These are phyloP conservation scores for Tuber indicum DNA, from an alignment of 495 filamentous ascomycete species.

Conservation along the genomic window DNA sequence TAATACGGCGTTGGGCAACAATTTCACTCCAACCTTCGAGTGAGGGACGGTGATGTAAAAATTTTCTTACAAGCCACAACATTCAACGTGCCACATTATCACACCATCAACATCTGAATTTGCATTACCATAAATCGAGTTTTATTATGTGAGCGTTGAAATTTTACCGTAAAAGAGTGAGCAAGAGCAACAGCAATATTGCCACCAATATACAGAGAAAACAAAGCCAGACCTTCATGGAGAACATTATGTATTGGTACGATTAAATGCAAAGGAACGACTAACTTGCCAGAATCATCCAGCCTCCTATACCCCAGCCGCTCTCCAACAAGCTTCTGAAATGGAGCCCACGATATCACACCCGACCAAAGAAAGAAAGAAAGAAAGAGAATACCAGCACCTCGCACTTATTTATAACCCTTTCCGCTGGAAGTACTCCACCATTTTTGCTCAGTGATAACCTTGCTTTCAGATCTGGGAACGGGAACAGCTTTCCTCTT, in stretches of 20 bases:
- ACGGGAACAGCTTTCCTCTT: slow-evolving; percentile 19
- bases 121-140: neutral
- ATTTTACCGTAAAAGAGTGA: neutral
- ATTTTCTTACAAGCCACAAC: neutral
- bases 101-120: neutral
- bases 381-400: neutral
- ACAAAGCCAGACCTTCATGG: neutral
- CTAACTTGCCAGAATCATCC: neutral
- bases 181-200: neutral
- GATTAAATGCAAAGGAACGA: neutral
- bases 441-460: slow-evolving; percentile 25
- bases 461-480: slow-evolving; percentile 18
- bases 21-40: neutral
- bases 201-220: neutral
- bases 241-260: neutral
- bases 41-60: neutral
- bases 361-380: neutral
- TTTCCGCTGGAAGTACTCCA: slow-evolving; percentile 26
- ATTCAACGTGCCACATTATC: neutral
- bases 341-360: neutral
- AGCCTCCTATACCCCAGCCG: neutral
- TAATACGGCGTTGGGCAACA: neutral
- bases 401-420: slow-evolving; percentile 20
- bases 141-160: neutral
- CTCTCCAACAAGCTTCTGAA: neutral